Percentiles rank a stretch among this genome's conserved stretches.
phyloP scores from a whole-genome alignment of 805 yeast genomes.

The Candida pseudofarinosa region DNA sequence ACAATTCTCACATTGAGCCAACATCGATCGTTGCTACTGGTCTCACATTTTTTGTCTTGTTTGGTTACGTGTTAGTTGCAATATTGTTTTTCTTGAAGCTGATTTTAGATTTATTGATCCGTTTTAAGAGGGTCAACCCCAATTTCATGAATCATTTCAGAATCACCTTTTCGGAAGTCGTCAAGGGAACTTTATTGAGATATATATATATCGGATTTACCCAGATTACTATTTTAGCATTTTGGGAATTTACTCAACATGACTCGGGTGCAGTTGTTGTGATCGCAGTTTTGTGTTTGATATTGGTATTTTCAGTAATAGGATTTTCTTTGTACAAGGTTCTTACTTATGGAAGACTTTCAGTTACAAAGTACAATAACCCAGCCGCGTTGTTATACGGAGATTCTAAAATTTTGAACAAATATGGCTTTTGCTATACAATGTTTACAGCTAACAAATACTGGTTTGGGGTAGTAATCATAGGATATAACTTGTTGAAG shows the following conservation, averaged over 20 bases:
- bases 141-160: conserved; percentile 48
- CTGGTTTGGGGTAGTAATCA: conserved; percentile 74
- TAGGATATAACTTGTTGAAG: conserved; percentile 61
- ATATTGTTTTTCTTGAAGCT: conserved; percentile 54
- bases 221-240: conserved; percentile 69
- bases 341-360: conserved; percentile 54
- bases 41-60: conserved; percentile 75
- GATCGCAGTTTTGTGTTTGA: conserved; percentile 66
- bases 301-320: conserved; percentile 58
- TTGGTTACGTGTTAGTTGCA: conserved; percentile 68
- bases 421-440: conserved; percentile 85
- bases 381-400: conserved; percentile 89
- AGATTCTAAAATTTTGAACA: conserved; percentile 63
- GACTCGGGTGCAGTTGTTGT: conserved; percentile 91
- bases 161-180: conserved; percentile 50
- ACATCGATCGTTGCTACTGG: conserved; percentile 84
- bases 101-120: conserved; percentile 43
- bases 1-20: conserved; percentile 69
- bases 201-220: conserved; percentile 83
- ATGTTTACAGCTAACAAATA: conserved; percentile 79
- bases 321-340: conserved; percentile 67
- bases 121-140: conserved; percentile 48
- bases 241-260: conserved; percentile 79
- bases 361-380: conserved; percentile 59
- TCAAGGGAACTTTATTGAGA: conserved; percentile 78